Percentiles rank a stretch among this genome's conserved stretches.
Evolutionary conservation across 1,284 basidiomycete genomes (phyloP).

Genomic region (Lentinus polychrous): DNA sequence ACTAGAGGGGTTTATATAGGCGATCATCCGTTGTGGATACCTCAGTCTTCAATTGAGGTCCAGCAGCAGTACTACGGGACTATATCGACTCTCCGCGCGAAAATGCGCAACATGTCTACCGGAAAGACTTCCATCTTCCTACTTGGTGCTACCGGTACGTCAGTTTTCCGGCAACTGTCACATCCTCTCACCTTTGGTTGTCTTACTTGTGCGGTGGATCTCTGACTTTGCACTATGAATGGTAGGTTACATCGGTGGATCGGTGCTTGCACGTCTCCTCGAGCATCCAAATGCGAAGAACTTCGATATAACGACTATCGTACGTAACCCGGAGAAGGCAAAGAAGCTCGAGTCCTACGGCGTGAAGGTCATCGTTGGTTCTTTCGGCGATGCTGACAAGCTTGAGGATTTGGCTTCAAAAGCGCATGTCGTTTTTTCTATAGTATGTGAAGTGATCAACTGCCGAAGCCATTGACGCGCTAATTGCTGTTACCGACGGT

Average conservation of each 20-base stretch:
- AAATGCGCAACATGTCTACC: too few relatives aligned
- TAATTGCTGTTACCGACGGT: neutral
- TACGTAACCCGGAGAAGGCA: constrained; percentile 35
- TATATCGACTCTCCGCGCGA: too few relatives aligned
- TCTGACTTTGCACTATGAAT: neutral
- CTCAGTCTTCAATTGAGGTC: too few relatives aligned
- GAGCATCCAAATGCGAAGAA: constrained; percentile 26
- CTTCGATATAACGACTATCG: constrained; percentile 34
- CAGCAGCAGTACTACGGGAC: too few relatives aligned
- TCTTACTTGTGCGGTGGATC: too few relatives aligned
- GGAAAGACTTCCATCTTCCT: too few relatives aligned
- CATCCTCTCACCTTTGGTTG: too few relatives aligned
- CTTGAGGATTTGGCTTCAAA: constrained; percentile 17
- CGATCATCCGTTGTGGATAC: too few relatives aligned
- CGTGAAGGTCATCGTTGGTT: constrained; percentile 32
- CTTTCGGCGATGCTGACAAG: constrained; percentile 28
- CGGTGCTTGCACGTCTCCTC: constrained; percentile 33
- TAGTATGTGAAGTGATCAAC: constrained; percentile 11
- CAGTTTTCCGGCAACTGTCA: too few relatives aligned
- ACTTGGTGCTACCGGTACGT: too few relatives aligned
- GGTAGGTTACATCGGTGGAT: constrained; percentile 36
- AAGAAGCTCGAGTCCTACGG: constrained; percentile 29
- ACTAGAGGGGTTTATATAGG: too few relatives aligned
- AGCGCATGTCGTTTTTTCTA: constrained; percentile 21
- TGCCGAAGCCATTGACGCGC: neutral